Evolutionary conservation across 1,284 basidiomycete genomes (phyloP).

Genomic region (Rhodotorula sp.): DNA sequence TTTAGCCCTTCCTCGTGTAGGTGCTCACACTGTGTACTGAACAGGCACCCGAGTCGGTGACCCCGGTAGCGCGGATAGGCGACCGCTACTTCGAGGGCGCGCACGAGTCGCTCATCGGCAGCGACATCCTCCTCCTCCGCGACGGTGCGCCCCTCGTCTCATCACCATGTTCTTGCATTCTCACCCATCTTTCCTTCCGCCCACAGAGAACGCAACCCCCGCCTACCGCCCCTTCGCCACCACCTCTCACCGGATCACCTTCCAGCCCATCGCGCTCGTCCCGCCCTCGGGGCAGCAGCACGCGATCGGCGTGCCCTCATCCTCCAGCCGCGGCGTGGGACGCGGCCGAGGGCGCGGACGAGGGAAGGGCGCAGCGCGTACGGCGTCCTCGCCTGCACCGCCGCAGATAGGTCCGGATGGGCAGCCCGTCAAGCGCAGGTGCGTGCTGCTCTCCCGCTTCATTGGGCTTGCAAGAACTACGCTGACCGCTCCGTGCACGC

Average conservation of each 20-base stretch:
- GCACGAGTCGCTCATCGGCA: constrained; percentile 35
- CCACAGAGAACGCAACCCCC: constrained; percentile 1
- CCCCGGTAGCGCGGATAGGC: constrained; percentile 26
- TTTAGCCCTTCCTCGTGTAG: too few species aligned
- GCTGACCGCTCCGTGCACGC: neutral
- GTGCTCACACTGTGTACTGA: too few species aligned
- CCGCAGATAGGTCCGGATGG: neutral
- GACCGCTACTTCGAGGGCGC: constrained; percentile 23
- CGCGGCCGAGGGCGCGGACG: neutral
- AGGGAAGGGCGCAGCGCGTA: neutral
- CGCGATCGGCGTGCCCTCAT: neutral
- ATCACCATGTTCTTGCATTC: too few species aligned
- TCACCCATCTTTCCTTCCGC: too few species aligned
- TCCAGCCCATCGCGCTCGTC: constrained; percentile 26
- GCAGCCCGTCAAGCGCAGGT: constrained; percentile 4
- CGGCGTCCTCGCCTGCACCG: neutral
- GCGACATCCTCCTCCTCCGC: constrained; percentile 29
- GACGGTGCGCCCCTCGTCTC: neutral
- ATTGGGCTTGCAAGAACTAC: neutral
- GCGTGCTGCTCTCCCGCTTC: neutral
- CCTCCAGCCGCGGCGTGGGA: neutral
- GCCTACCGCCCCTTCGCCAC: constrained; percentile 21
- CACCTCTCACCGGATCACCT: constrained; percentile 29
- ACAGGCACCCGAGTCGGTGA: constrained; percentile 19
- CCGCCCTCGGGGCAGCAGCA: neutral